Percentiles rank a stretch among this genome's conserved stretches.
Conservation (phyloP, 2,329 filamentous ascomycete genomes). For the Didymellaceae sp. region DNA sequence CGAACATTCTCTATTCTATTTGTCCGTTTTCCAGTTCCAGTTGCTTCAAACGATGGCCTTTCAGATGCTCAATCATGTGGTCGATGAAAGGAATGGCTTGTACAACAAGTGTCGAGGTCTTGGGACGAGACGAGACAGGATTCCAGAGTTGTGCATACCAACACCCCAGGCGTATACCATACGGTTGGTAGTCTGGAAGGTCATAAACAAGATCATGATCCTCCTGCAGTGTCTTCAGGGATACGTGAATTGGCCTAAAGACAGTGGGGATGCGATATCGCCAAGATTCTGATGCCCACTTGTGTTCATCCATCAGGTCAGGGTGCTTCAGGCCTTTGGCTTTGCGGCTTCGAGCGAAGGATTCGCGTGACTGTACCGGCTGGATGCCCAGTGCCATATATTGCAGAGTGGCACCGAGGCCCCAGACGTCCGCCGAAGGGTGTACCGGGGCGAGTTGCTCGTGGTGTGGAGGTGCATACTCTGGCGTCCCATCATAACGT, state of each 20-base stretch:
- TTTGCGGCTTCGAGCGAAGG: constrained; percentile 13
- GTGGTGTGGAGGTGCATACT: constrained; percentile 26
- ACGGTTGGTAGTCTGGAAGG: constrained; percentile 8
- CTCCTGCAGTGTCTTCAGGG: background rate
- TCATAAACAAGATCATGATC: background rate
- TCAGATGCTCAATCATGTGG: background rate
- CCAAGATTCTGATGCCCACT: constrained; percentile 8
- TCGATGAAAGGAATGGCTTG: constrained; percentile 1
- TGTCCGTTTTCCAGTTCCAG: background rate
- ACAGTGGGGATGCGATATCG: background rate
- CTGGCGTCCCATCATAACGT: constrained; percentile 24
- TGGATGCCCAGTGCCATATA: constrained; percentile 19
- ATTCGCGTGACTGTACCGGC: constrained; percentile 16
- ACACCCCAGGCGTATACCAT: constrained; percentile 14
- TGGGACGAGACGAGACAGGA: background rate
- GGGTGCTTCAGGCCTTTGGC: background rate
- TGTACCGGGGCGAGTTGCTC: constrained; percentile 17
- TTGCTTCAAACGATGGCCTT: background rate
- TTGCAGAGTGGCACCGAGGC: constrained; percentile 34
- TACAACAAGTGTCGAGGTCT: constrained; percentile 1
- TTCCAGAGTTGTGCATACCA: constrained; percentile 23
- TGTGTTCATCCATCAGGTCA: background rate
- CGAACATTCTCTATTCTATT: no score
- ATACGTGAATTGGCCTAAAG: background rate
- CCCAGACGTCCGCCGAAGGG: constrained; percentile 31